Evolutionary conservation across 768 basidiomycete genomes (phyloP), one percentile per base, ranked within the genome.

Genomic region (Agrocybe praecox): DNA sequence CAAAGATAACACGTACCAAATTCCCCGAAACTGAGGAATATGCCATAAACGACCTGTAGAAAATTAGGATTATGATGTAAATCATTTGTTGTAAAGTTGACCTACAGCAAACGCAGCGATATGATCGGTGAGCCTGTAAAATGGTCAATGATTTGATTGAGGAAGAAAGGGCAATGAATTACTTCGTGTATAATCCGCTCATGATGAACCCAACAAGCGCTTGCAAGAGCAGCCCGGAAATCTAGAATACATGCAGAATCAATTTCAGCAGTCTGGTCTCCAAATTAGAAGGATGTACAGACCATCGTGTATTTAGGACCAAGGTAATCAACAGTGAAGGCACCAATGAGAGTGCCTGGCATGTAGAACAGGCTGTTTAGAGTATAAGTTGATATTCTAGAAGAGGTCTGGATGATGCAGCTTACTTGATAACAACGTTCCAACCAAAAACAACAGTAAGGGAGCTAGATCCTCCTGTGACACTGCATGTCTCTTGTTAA

Each of bases 1-100:
- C 34, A 6, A 19, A 56, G 43, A n/a, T n/a, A n/a, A 42, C 9
- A 64, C 76, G 29, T 54, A 80, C 91, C 92, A 23, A 94, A 75
- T 74, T 96, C 95, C 46, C 95, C 96, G 53, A 94, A 88, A 65
- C 84, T 87, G 64, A 96, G 68, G 82, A 97, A 97, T 48, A 97
- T 84, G 14, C 95, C 96, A 64, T 97, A 96, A 8, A 97, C 75
- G 32, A 96, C 85, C 84, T 86, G 54, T 19, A 40, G 8, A 48
- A 52, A 57, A 48, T 32, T 45, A 43, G 8, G 46, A 34, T 42
- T 8, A 21, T 18, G 8, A 8, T 22, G 14, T 9, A 45, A 15
- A 3, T n/a, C n/a, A n/a, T 1, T 26, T 11, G 32, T n/a, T 29
- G 26, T 22, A 18, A 32, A 11, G 15, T 18, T 44, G 40, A 72